Evolutionary conservation across 1,139 yeast species (phyloP), one percentile per base, ranked within the genome.

Genomic region (Saccharomycopsis hybrid): DNA sequence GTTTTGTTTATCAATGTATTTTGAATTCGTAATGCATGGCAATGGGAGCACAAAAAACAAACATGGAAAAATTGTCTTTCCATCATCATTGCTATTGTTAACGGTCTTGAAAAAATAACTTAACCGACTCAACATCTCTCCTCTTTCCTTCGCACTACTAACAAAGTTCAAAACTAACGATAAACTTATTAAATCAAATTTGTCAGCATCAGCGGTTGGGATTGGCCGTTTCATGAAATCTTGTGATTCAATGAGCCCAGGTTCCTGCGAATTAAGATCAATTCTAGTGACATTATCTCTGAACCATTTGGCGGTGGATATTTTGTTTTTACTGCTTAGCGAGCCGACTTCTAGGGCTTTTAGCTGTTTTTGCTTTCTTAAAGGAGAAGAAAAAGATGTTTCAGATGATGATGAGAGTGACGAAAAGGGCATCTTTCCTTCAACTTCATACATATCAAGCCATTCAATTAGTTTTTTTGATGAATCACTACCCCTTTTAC

Each of bases 151-250:
- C 0, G 90, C 80, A 1, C 80, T 78, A 0, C 96, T 88, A 0
- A 90, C 97, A 65, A 87, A 90, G 62, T 90, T 90, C 24, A 90
- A 71, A 40, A 90, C 98, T 54, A 90, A 66, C 0, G 96, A 88
- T 56, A 96, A 83, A 3, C 95, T 85, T 1, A 90, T 71, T 36
- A 86, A 61, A 58, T 84, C 76, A 62, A 82, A 89, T 51, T 65
- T 70, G 3, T 77, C 82, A 0, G 52, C 41, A 2, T 65, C 68
- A 5, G 47, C 37, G 2, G 55, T 52, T 0, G 95, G 94, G 3
- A 79, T 55, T 2, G 88, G 85, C 50, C 92, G 69, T 44, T 79
- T 71, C 90, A 90, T 85, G 61, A 90, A 90, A 63, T 92, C 94
- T 64, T 87, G 95, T 64, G 85, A 76, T 40, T 72, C 52, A 13